Evolutionary conservation across 306 rosid genomes (phyloP), one percentile per base, ranked within the genome.

Genomic region (Quercus cerris): DNA sequence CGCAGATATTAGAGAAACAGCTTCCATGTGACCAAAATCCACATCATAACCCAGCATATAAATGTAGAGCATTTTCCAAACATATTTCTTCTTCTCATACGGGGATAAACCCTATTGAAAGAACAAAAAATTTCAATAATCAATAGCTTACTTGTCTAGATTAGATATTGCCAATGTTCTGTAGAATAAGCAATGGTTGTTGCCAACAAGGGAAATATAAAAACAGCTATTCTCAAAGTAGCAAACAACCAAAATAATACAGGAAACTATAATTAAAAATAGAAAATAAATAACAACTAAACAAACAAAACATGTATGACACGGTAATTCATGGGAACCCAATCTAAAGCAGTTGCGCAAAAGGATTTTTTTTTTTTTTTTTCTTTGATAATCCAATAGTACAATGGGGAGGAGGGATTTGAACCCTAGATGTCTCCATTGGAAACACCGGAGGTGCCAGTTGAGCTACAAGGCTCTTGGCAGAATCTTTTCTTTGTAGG

Each of bases 1-100:
- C 44, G 99, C 99, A 82, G 99, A 96, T 88, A 96, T 96, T 81
- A 96, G 90, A 78, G 99, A 96, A 70, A 96, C 99, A 15, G 99
- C 97, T 83, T 96, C 99, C 99, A 93, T 93, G 84, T 96, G 99
- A 80, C 99, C 99, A 90, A 96, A 96, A 89, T 96, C 99, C 88
- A 96, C 99, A 85, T 96, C 99, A 86, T 93, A 96, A 35, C 99
- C 99, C 83, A 96, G 91, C 99, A 96, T 96, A 75, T 84, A 84
- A 76, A 93, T 89, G 92, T 96, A 96, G 64, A 96, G 98, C 98
- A 96, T 93, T 87, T 96, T 96, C 99, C 99, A 96, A 54, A 96
- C 98, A 74, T 96, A 96, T 84, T 96, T 96, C 90, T 96, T 96
- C 90, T 96, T 96, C 85, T 96, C 99, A 63, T 96, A 96, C 0